Percentiles rank a stretch among this genome's conserved stretches.
phyloP scores from a whole-genome alignment of 2,329 filamentous ascomycete genomes.

The Incumbomyces lentus region DNA sequence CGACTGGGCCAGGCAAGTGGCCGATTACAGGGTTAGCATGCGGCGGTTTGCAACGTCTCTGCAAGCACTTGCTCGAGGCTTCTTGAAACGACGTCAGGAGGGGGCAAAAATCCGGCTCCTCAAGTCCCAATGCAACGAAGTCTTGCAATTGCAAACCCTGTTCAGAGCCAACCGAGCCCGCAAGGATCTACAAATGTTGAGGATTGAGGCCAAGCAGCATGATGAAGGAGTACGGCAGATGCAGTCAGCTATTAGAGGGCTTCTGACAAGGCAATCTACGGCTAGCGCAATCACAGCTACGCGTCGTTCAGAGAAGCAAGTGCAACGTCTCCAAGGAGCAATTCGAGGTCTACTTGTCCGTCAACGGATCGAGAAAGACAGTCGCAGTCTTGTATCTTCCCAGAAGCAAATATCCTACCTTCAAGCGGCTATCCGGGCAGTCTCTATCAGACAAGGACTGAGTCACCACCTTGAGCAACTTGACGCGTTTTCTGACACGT shows the following conservation, averaged over 20 bases:
- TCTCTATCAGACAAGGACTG: constrained; percentile 28
- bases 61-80: constrained; percentile 69
- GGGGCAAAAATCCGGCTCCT: constrained; percentile 55
- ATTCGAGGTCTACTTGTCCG: constrained; percentile 44
- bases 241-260: constrained; percentile 47
- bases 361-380: constrained; percentile 8
- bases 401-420: constrained; percentile 36
- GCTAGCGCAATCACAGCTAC: constrained; percentile 49
- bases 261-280: constrained; percentile 32
- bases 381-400: constrained; percentile 12
- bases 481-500: constrained; percentile 30
- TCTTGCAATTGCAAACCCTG: constrained; percentile 73
- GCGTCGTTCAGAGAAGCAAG: constrained; percentile 52
- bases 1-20: constrained; percentile 75
- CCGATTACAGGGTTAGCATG: constrained; percentile 75
- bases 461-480: constrained; percentile 32
- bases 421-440: constrained; percentile 28
- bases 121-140: constrained; percentile 58
- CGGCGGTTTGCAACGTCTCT: constrained; percentile 65
- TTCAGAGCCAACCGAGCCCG: constrained; percentile 48
- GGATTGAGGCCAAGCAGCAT: constrained; percentile 29
- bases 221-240: constrained; percentile 37
- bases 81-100: constrained; percentile 57
- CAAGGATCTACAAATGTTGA: constrained; percentile 33
- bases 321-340: constrained; percentile 52